Evolutionary conservation across 225 moss, liverwort and hornwort species (phyloP).

Genomic region (Bryoerythrophyllum caledonicum): DNA sequence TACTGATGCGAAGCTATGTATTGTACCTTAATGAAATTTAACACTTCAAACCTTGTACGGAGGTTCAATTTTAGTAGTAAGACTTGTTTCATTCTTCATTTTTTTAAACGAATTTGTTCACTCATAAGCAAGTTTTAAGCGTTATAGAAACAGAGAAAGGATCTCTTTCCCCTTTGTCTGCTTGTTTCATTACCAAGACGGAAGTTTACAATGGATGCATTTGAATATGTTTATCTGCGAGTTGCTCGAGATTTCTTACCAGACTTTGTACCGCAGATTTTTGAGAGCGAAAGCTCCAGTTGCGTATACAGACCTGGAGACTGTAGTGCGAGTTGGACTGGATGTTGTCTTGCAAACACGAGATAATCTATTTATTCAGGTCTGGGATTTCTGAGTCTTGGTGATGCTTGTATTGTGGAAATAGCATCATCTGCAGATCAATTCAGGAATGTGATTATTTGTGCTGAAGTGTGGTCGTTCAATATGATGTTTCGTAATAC

Average conservation of each 20-base stretch:
- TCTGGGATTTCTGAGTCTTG: slow-evolving; percentile 31
- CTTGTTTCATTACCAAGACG: slow-evolving; percentile 8
- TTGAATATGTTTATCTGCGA: slow-evolving; percentile 3
- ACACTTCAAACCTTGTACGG: not conserved
- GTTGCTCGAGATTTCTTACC: slow-evolving; percentile 27
- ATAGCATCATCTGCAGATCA: not conserved
- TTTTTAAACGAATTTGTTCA: not conserved
- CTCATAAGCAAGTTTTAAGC: not conserved
- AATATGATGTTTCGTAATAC: slow-evolving; percentile 10
- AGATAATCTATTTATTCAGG: slow-evolving; percentile 88
- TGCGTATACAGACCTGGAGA: slow-evolving; percentile 71
- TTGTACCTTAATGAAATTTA: not conserved
- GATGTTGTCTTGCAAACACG: slow-evolving; percentile 71
- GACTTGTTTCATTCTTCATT: not conserved
- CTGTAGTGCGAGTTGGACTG: slow-evolving; percentile 72
- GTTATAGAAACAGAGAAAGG: not conserved
- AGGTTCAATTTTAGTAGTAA: not conserved
- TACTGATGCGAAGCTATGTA: not conserved
- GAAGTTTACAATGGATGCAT: not conserved
- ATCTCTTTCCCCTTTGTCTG: not conserved
- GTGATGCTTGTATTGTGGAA: slow-evolving; percentile 30
- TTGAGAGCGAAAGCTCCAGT: slow-evolving; percentile 82
- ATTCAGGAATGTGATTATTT: slow-evolving; percentile 8
- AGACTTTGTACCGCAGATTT: slow-evolving; percentile 58
- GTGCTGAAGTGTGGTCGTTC: slow-evolving; percentile 12